Evolutionary conservation across 75 land plant species (phyloP).

Genomic region (Chamaecyparis obtusa): DNA sequence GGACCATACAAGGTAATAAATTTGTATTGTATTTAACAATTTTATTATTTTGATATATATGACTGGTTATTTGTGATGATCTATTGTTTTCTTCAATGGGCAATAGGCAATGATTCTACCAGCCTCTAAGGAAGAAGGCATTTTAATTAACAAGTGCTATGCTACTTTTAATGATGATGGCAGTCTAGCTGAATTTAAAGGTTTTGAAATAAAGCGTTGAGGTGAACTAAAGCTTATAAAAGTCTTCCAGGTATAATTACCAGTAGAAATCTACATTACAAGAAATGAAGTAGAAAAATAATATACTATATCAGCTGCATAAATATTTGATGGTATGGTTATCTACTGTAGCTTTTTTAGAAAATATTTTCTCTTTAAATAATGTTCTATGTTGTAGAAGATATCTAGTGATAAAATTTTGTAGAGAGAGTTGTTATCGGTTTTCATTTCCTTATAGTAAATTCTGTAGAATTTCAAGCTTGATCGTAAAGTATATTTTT

Average conservation of each 20-base stretch:
- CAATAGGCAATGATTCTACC: conserved; percentile 97
- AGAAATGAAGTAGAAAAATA: neutral
- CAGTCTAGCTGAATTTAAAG: conserved; percentile 94
- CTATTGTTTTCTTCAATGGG: neutral
- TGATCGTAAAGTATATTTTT: too few relatives aligned
- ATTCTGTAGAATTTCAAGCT: too few relatives aligned
- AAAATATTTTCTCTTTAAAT: neutral
- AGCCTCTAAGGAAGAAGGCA: conserved; percentile 98
- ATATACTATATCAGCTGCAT: neutral
- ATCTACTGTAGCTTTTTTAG: neutral
- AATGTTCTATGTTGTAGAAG: neutral
- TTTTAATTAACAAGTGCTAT: conserved; percentile 95
- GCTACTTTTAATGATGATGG: conserved; percentile 99
- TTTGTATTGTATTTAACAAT: neutral
- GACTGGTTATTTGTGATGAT: conserved; percentile 6
- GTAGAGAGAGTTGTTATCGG: neutral
- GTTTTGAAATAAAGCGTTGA: conserved; percentile 98
- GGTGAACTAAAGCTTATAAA: conserved; percentile 99
- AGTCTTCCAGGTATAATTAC: conserved; percentile 84
- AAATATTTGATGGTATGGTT: neutral
- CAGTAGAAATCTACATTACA: neutral
- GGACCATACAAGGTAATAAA: conserved; percentile 94
- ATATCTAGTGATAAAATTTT: neutral
- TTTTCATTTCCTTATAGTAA: neutral
- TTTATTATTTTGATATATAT: neutral